Evolutionary conservation across 768 basidiomycete species (phyloP).

Genomic region (Boletus rufocinnamomeus): DNA sequence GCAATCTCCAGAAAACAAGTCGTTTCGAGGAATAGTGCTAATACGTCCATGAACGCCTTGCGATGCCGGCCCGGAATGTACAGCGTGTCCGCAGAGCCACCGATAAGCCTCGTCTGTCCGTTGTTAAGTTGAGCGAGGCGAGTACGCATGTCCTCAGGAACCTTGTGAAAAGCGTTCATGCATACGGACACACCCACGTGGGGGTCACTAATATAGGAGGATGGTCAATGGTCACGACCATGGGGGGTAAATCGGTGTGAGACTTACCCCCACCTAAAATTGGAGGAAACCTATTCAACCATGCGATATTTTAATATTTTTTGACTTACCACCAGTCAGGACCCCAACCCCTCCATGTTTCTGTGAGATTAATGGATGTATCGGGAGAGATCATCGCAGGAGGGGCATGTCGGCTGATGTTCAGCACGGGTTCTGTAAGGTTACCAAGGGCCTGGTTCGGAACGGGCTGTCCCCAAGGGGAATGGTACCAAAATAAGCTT

Average conservation of each 20-base stretch:
- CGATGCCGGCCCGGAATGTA: conserved; percentile 49
- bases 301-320: neutral
- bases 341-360: conserved; percentile 43
- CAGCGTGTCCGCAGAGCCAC: conserved; percentile 51
- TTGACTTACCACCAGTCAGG: conserved; percentile 45
- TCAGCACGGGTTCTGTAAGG: conserved; percentile 9
- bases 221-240: neutral
- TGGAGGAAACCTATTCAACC: conserved; percentile 6
- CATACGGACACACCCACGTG: conserved; percentile 48
- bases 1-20: conserved; percentile 53
- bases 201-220: conserved; percentile 35
- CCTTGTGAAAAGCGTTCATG: conserved; percentile 42
- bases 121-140: conserved; percentile 39
- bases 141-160: conserved; percentile 39
- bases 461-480: conserved; percentile 46
- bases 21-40: conserved; percentile 48
- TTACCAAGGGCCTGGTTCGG: conserved; percentile 39
- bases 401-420: conserved; percentile 38
- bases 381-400: conserved; percentile 46
- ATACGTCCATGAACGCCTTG: conserved; percentile 40
- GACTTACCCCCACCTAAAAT: conserved; percentile 45
- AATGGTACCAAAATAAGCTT: conserved; percentile 51
- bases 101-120: conserved; percentile 42
- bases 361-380: conserved; percentile 38
- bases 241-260: neutral